Conservation (phyloP, 2,329 filamentous ascomycete genomes). For the Xylariaceae sp. region DNA sequence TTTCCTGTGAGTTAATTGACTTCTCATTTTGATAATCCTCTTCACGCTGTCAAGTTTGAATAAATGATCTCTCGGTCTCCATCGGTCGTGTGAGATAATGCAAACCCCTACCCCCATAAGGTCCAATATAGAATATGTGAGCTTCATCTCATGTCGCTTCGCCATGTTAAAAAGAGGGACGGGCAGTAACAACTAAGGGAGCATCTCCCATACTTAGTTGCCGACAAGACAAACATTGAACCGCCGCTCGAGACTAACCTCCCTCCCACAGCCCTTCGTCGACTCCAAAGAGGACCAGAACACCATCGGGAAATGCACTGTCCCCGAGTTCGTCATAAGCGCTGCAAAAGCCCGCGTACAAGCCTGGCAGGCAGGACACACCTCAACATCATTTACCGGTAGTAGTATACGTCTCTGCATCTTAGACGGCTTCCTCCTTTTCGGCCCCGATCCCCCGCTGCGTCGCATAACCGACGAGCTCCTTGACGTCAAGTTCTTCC, state of each 20-base stretch:
- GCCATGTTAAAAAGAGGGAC: not conserved
- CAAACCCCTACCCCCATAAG: too few species aligned
- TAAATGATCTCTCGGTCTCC: too few species aligned
- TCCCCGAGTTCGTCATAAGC: slow-evolving; percentile 55
- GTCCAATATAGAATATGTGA: too few species aligned
- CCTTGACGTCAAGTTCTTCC: slow-evolving; percentile 79
- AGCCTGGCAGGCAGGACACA: slow-evolving; percentile 55
- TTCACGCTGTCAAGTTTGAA: too few species aligned
- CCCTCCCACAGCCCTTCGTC: slow-evolving; percentile 53
- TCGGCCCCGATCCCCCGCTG: slow-evolving; percentile 54
- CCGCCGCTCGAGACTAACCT: slow-evolving; percentile 9
- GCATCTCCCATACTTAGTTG: not conserved
- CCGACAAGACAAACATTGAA: not conserved
- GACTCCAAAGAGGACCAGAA: slow-evolving; percentile 69
- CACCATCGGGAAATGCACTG: slow-evolving; percentile 62
- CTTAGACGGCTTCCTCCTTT: slow-evolving; percentile 89
- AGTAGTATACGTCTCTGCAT: slow-evolving; percentile 74
- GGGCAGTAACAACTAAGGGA: not conserved
- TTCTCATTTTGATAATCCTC: slow-evolving; percentile 2
- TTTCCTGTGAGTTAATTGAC: slow-evolving; percentile 63
- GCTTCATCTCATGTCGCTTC: too few species aligned
- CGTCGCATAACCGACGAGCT: slow-evolving; percentile 55
- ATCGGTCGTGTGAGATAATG: too few species aligned
- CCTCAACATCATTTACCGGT: slow-evolving; percentile 12
- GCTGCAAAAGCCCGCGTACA: slow-evolving; percentile 55